These are phyloP conservation scores for Fomes fomentarius DNA, from an alignment of 1,284 basidiomycete species.

Conservation along the genomic window DNA sequence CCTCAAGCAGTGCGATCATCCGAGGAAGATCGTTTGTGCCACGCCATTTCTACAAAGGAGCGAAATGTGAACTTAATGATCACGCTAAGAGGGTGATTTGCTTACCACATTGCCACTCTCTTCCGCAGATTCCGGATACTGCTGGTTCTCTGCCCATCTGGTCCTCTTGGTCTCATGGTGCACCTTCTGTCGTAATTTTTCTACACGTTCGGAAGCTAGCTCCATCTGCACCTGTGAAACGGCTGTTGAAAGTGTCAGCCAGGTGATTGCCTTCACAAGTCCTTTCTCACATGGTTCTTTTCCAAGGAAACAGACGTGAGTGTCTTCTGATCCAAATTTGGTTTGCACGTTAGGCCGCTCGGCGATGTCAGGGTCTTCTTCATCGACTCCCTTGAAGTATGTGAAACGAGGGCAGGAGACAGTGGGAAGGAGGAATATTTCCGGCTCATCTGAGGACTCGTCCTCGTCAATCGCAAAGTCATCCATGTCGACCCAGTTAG, in stretches of 20 bases:
- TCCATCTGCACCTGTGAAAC: slow-evolving; percentile 73
- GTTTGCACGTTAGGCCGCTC: slow-evolving; percentile 48
- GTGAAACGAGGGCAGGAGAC: slow-evolving; percentile 84
- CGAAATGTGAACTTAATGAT: background rate
- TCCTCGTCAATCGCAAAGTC: slow-evolving; percentile 84
- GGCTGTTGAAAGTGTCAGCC: slow-evolving; percentile 40
- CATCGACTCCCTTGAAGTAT: slow-evolving; percentile 68
- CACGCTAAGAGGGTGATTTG: background rate
- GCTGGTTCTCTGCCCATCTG: background rate
- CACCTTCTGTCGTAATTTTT: slow-evolving; percentile 43
- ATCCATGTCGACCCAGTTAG: slow-evolving; percentile 78
- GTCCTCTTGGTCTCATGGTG: slow-evolving; percentile 7
- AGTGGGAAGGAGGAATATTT: slow-evolving; percentile 72
- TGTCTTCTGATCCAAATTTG: slow-evolving; percentile 90
- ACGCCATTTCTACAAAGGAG: slow-evolving; percentile 10
- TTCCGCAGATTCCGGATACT: background rate
- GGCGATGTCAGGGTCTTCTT: slow-evolving; percentile 37
- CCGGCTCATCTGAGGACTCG: slow-evolving; percentile 63
- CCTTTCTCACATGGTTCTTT: slow-evolving; percentile 65
- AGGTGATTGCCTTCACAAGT: background rate
- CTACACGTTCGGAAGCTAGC: slow-evolving; percentile 62
- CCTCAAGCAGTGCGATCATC: slow-evolving; percentile 61
- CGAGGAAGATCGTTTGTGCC: slow-evolving; percentile 36
- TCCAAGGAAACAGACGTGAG: slow-evolving; percentile 86
- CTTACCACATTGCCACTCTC: slow-evolving; percentile 1